A percentile compares a stretch with the other conserved stretches of the same genome.
Conservation (phyloP, 2,329 filamentous ascomycete genomes). For the Fusarium brachygibbosum region DNA sequence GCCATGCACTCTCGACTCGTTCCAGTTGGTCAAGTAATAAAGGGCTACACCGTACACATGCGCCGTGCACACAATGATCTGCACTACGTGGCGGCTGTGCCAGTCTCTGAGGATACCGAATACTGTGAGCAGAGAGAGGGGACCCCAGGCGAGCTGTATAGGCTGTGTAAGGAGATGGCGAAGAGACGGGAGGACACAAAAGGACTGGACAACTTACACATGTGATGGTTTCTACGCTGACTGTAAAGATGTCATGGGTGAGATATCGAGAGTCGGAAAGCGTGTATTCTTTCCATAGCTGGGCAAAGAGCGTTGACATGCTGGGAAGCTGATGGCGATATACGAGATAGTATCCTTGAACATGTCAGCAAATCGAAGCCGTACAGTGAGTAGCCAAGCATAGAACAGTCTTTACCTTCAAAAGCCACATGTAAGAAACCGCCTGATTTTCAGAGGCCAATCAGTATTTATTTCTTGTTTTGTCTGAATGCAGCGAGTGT, state of each 20-base stretch:
- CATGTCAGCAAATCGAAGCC: neutral
- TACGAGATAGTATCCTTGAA: conserved; percentile 78
- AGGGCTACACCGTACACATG: conserved; percentile 73
- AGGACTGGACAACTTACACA: conserved; percentile 67
- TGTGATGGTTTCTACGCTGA: conserved; percentile 89
- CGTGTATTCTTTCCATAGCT: conserved; percentile 94
- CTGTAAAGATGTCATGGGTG: conserved; percentile 83
- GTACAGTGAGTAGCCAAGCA: conserved; percentile 5
- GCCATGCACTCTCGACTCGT: conserved; percentile 61
- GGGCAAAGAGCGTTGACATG: conserved; percentile 80
- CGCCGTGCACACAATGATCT: conserved; percentile 64
- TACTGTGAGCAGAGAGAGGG: conserved; percentile 66
- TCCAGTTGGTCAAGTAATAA: conserved; percentile 71
- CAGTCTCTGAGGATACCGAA: conserved; percentile 60
- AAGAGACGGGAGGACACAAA: neutral
- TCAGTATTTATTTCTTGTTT: conserved; percentile 4
- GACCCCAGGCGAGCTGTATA: conserved; percentile 67
- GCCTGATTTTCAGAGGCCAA: conserved; percentile 57
- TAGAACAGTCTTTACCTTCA: conserved; percentile 68
- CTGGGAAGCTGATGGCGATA: conserved; percentile 76
- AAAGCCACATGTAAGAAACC: conserved; percentile 83
- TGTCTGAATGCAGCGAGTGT: neutral
- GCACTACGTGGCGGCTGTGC: conserved; percentile 64
- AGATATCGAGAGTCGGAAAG: conserved; percentile 90
- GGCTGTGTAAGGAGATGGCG: conserved; percentile 12